Evolutionary conservation across 805 yeast species (phyloP).

Genomic region (Starmera caribaea): DNA sequence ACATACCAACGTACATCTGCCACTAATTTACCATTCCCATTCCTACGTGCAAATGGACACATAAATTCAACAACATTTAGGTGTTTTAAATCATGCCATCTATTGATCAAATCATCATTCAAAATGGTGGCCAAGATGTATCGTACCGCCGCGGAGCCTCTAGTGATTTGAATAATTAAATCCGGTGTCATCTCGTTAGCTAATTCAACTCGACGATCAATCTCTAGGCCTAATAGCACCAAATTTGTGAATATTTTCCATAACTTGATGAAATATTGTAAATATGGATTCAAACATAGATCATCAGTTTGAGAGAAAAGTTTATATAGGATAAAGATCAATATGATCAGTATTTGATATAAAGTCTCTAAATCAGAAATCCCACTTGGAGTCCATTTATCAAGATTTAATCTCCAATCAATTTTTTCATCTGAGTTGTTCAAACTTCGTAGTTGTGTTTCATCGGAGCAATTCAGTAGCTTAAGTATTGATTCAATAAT

Average conservation of each 20-base stretch:
- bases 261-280: slow-evolving; percentile 42
- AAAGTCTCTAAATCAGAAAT: slow-evolving; percentile 30
- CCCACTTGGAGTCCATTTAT: slow-evolving; percentile 29
- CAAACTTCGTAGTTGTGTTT: slow-evolving; percentile 27
- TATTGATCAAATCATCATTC: slow-evolving; percentile 33
- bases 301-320: slow-evolving; percentile 25
- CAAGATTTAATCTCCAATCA: slow-evolving; percentile 23
- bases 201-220: slow-evolving; percentile 42
- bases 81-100: slow-evolving; percentile 47
- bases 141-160: slow-evolving; percentile 58
- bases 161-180: slow-evolving; percentile 36
- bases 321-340: slow-evolving; percentile 35
- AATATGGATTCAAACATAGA: slow-evolving; percentile 50
- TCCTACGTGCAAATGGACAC: slow-evolving; percentile 57
- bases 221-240: slow-evolving; percentile 49
- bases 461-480: slow-evolving; percentile 33
- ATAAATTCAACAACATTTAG: slow-evolving; percentile 50
- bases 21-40: slow-evolving; percentile 48
- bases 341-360: slow-evolving; percentile 34
- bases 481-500: slow-evolving; percentile 29
- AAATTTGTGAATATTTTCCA: slow-evolving; percentile 64
- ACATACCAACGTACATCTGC: slow-evolving; percentile 51
- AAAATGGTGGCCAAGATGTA: slow-evolving; percentile 51
- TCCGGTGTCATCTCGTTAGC: slow-evolving; percentile 27
- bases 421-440: slow-evolving; percentile 27